Evolutionary conservation across 352 stramenopile genomes (phyloP).

Genomic region (Globisporangium echinulatum): DNA sequence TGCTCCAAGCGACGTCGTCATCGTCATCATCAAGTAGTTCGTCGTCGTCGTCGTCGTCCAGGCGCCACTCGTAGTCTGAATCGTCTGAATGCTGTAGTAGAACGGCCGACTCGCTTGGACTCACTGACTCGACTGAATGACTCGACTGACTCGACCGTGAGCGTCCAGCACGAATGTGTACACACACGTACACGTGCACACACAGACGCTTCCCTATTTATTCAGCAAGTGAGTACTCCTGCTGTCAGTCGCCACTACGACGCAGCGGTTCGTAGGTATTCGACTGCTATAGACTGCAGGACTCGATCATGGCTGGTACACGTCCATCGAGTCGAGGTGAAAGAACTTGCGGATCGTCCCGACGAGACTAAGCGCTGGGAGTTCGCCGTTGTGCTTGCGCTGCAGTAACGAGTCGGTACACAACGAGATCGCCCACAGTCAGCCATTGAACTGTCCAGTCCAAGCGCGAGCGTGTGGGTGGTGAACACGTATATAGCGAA

Average conservation of each 20-base stretch:
- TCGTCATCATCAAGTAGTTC: slow-evolving; percentile 13
- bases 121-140: no score
- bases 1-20: slow-evolving; percentile 59
- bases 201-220: background rate
- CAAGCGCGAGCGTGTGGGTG: no score
- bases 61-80: slow-evolving; percentile 2
- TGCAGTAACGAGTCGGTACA: slow-evolving; percentile 9
- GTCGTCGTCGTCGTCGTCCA: slow-evolving; percentile 7
- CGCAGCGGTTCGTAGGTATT: no score
- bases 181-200: no score
- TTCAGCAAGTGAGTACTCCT: background rate
- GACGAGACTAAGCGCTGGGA: slow-evolving; percentile 46
- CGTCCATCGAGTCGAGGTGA: slow-evolving; percentile 40
- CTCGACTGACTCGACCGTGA: no score
- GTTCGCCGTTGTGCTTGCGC: slow-evolving; percentile 59
- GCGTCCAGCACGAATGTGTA: no score
- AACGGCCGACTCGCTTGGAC: no score
- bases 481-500: no score
- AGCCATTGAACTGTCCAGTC: background rate
- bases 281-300: no score
- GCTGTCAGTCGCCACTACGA: no score
- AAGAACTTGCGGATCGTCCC: slow-evolving; percentile 69
- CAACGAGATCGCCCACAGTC: no score
- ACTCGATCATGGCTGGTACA: slow-evolving; percentile 47
- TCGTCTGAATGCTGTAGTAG: no score